These are phyloP conservation scores for Paramecium octaurelia DNA, from an alignment of 73 alveolate species.

Conservation along the genomic window DNA sequence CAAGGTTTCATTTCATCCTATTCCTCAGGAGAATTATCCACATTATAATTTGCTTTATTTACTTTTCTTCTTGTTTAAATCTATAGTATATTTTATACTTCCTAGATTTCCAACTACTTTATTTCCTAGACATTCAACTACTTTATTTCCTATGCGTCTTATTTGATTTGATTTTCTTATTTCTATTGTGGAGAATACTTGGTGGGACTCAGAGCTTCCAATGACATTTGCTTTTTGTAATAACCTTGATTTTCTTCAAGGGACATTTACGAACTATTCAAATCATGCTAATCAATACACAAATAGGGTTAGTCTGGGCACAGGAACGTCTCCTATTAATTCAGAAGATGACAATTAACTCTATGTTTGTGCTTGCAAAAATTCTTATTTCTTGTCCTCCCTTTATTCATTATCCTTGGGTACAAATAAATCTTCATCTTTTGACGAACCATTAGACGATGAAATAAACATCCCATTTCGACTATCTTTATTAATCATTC, in stretches of 20 bases:
- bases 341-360: background rate
- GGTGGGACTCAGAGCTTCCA: background rate
- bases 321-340: background rate
- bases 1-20: background rate
- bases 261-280: background rate
- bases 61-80: conserved; percentile 2
- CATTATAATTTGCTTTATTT: background rate
- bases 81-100: background rate
- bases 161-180: background rate
- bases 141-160: background rate
- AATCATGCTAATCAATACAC: background rate
- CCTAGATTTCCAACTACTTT: background rate
- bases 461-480: background rate
- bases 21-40: conserved; percentile 18
- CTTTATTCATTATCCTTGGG: background rate
- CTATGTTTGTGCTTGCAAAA: background rate
- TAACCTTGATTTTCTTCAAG: background rate
- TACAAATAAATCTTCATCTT: background rate
- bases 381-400: background rate
- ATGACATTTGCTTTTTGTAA: background rate
- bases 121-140: background rate
- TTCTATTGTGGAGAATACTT: background rate
- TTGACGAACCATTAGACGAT: background rate
- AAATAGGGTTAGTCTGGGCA: background rate
- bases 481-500: background rate